Base-by-base conservation (phyloP, 164 flowering plant genomes). In the Warburgia ugandensis region DNA sequence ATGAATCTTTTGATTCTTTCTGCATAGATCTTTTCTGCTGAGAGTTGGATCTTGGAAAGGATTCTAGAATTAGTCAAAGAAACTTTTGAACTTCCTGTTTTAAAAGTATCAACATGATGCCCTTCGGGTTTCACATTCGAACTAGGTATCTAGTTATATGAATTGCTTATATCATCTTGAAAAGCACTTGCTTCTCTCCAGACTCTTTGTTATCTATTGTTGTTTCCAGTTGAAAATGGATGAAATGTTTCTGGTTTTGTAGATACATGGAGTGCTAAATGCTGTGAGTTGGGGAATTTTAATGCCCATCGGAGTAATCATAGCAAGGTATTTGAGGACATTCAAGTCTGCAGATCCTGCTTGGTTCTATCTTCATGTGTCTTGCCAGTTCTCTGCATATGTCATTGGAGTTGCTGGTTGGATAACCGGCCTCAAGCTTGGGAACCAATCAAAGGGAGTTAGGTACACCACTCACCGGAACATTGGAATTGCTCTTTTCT, bases 261-360 rank as follows among this genome's bases (percentile, higher is more conserved):
- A 87, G 97, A 81, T 75, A 63, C 97, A 88, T 72, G 97, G 97
- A 50, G 52, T 88, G 7, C 60, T 88, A 57, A 85, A 83, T 62
- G 81, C 66, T 23, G 73, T 83, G 55, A 81, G 94, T 53, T 88
- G 97, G 97, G 94, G 94, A 16, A 54, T 83, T 45, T 9, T 88
- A 72, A 75, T 88, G 59, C 94, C 97, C 0, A 0, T 74, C 2
- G 96, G 94, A 25, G 67, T 52, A 19, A 67, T 78, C 45, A 73
- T 79, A 0, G 86, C 96, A 2, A 69, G 96, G 65, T 81, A 84
- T 58, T 0, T 83, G 54, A 79, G 71, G 39, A 50, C 70, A 10
- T 75, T 83, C 48, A 58, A 66, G 50, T 68, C 76, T 5, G 86
- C 83, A 1, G 85, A 81, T 56, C 94, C 94, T 2, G 81, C 81